These are phyloP conservation scores for Endotrypanum monterogeii DNA, from an alignment of 208 protist genomes.

Conservation along the genomic window DNA sequence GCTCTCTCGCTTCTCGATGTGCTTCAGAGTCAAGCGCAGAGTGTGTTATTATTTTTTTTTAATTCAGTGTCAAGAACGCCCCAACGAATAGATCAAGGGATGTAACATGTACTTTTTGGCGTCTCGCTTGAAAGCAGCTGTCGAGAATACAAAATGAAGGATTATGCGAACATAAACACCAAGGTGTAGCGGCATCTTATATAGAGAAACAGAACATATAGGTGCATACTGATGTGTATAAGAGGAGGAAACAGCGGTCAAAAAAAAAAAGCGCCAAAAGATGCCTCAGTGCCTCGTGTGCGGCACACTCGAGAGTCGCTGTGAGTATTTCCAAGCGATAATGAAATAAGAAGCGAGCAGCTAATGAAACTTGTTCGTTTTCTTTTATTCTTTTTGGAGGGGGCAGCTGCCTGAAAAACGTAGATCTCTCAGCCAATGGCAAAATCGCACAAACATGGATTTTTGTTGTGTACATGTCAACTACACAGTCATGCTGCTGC, in stretches of 20 bases:
- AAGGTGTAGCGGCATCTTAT: not conserved
- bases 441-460: not conserved
- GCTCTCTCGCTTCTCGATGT: not conserved
- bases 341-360: not conserved
- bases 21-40: not conserved
- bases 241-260: not conserved
- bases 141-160: not conserved
- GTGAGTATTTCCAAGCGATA: not conserved
- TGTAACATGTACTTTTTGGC: not conserved
- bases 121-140: not conserved
- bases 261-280: not conserved
- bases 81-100: not conserved
- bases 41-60: too few relatives aligned
- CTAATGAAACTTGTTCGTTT: too few relatives aligned
- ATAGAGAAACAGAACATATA: not conserved
- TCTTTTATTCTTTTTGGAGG: not conserved
- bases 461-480: not conserved
- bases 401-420: not conserved
- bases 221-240: too few relatives aligned
- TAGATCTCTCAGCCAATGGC: not conserved
- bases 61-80: not conserved
- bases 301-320: not conserved
- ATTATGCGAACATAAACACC: not conserved
- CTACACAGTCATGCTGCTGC: not conserved
- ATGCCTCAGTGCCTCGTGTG: not conserved